Evolutionary conservation across 345 rosid species (phyloP).

Genomic region (Arabidopsis suecica): DNA sequence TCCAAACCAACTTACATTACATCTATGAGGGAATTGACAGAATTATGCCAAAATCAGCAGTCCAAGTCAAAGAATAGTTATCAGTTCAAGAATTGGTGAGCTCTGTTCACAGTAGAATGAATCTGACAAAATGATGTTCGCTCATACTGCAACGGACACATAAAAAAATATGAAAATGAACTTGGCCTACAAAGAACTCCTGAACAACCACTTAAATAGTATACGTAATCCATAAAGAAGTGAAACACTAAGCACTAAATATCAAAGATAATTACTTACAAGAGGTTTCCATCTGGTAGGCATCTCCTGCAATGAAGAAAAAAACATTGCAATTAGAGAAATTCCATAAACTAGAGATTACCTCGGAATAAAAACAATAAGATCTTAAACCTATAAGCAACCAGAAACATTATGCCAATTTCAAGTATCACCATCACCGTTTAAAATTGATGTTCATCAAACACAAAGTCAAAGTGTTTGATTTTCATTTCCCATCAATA

Average conservation of each 20-base stretch:
- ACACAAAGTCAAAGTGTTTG: neutral
- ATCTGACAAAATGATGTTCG: neutral
- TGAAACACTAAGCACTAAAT: slow-evolving; percentile 9
- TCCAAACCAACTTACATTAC: neutral
- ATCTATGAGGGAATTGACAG: slow-evolving; percentile 29
- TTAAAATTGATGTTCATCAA: neutral
- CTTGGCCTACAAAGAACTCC: neutral
- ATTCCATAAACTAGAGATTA: neutral
- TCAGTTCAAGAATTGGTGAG: neutral
- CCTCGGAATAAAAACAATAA: neutral
- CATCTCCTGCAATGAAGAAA: slow-evolving; percentile 62
- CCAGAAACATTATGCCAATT: slow-evolving; percentile 5
- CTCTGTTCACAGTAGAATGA: neutral
- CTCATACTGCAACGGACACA: neutral
- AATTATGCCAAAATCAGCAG: slow-evolving; percentile 26
- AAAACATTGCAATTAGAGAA: slow-evolving; percentile 35
- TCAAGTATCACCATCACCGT: slow-evolving; percentile 16
- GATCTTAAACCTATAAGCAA: slow-evolving; percentile 8
- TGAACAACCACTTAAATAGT: slow-evolving; percentile 6
- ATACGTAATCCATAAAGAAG: slow-evolving; percentile 2
- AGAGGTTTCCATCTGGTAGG: slow-evolving; percentile 77
- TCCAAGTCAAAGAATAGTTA: slow-evolving; percentile 23
- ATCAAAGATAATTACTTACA: slow-evolving; percentile 59
- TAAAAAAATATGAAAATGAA: neutral
- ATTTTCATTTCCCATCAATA: neutral